Evolutionary conservation across 495 filamentous ascomycete species (phyloP).

Genomic region (Acidomyces sp.): DNA sequence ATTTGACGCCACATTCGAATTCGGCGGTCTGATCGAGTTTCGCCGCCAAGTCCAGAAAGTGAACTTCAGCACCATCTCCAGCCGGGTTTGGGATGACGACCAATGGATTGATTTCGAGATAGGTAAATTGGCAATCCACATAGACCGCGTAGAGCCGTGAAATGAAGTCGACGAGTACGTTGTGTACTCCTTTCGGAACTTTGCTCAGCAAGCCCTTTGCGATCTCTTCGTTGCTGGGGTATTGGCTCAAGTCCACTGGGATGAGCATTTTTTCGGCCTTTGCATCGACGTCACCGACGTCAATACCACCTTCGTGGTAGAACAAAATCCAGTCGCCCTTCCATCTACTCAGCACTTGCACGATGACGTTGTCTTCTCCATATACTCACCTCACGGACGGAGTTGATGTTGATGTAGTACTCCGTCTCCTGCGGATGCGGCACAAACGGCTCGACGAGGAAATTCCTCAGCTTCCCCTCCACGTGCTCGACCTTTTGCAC

Average conservation of each 20-base stretch:
- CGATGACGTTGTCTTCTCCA: no score
- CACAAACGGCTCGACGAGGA: constrained; percentile 97
- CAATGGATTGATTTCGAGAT: constrained; percentile 98
- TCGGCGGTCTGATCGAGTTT: constrained; percentile 99
- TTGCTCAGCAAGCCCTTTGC: constrained; percentile 73
- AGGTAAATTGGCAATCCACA: constrained; percentile 99
- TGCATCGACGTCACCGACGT: constrained; percentile 96
- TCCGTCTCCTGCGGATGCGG: constrained; percentile 86
- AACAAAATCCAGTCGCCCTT: constrained; percentile 99
- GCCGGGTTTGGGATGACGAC: constrained; percentile 93
- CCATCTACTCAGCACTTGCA: no score
- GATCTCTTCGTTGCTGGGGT: constrained; percentile 91
- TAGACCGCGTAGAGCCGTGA: constrained; percentile 90
- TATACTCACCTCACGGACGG: constrained; percentile 73
- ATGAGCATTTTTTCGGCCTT: constrained; percentile 98
- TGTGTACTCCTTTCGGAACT: constrained; percentile 89
- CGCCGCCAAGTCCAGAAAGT: constrained; percentile 96
- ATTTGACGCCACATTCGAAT: constrained; percentile 98
- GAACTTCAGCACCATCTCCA: constrained; percentile 80
- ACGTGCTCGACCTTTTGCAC: constrained; percentile 83
- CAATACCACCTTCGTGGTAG: constrained; percentile 97
- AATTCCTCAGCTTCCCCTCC: constrained; percentile 75
- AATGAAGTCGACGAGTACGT: constrained; percentile 97
- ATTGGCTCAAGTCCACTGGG: constrained; percentile 87
- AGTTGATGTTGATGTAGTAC: constrained; percentile 98